Evolutionary conservation across 352 stramenopile genomes (phyloP).

Genomic region (Plasmopara halstedii): DNA sequence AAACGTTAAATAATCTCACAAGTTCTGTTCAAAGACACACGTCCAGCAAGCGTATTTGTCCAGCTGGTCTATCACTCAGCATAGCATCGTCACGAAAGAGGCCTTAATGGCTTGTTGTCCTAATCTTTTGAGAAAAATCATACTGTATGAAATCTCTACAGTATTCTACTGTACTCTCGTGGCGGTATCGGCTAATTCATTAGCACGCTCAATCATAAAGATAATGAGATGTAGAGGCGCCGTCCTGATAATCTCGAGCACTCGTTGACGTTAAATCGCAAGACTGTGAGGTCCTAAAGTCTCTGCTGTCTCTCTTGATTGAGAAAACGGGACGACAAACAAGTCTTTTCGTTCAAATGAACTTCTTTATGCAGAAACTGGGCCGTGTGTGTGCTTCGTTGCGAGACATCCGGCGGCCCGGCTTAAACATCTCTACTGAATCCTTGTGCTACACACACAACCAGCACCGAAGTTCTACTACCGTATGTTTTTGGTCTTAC

Average conservation of each 20-base stretch:
- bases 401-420: slow-evolving; percentile 25
- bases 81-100: neutral
- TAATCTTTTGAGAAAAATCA: neutral
- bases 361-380: slow-evolving; percentile 14
- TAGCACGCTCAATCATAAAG: neutral
- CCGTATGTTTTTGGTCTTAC: slow-evolving; percentile 25
- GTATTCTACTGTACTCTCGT: neutral
- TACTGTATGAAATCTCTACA: neutral
- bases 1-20: too few relatives aligned
- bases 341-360: slow-evolving; percentile 14
- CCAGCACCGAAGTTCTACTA: slow-evolving; percentile 13
- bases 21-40: too few relatives aligned
- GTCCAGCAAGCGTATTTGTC: too few relatives aligned
- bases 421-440: slow-evolving; percentile 24
- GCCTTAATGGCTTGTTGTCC: neutral
- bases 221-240: slow-evolving; percentile 16
- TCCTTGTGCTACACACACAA: slow-evolving; percentile 21
- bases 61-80: neutral
- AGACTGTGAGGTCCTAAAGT: slow-evolving; percentile 15
- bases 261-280: slow-evolving; percentile 17
- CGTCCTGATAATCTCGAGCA: slow-evolving; percentile 18
- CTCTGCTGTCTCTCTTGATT: slow-evolving; percentile 16
- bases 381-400: slow-evolving; percentile 1
- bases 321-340: slow-evolving; percentile 9
- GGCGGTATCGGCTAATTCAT: slow-evolving; percentile 4